phyloP scores from a whole-genome alignment of 2,329 filamentous ascomycete genomes.

The Chaetoscypha palmicola region DNA sequence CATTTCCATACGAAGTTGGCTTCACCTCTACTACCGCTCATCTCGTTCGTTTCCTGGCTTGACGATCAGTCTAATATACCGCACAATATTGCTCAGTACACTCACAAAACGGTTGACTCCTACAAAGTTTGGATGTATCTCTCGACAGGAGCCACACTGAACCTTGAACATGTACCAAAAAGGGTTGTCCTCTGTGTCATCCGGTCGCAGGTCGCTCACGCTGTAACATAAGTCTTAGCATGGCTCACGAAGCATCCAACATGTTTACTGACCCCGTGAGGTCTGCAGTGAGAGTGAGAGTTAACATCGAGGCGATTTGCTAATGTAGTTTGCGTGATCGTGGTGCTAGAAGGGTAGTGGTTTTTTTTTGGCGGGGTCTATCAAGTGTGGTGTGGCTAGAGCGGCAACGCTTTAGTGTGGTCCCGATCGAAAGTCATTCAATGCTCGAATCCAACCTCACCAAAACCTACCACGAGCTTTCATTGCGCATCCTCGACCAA shows the following conservation, averaged over 20 bases:
- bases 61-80: not conserved
- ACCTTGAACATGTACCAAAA: conserved; percentile 99
- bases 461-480: not conserved
- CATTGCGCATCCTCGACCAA: not conserved
- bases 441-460: not conserved
- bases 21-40: conserved; percentile 88
- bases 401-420: conserved; percentile 3
- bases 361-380: not conserved
- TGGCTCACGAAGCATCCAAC: not conserved
- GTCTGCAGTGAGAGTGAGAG: conserved; percentile 61
- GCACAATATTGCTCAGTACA: not conserved
- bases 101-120: conserved; percentile 78
- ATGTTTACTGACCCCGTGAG: conserved; percentile 51
- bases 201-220: conserved; percentile 81
- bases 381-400: conserved; percentile 1
- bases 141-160: conserved; percentile 94
- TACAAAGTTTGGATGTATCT: conserved; percentile 80
- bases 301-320: too few relatives aligned
- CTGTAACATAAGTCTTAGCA: conserved; percentile 39
- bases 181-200: conserved; percentile 71
- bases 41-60: conserved; percentile 73
- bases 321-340: too few relatives aligned
- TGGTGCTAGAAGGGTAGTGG: not conserved
- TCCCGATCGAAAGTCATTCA: not conserved
- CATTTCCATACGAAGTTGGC: conserved; percentile 99